phyloP scores from a whole-genome alignment of 2,329 filamentous ascomycete species.

The Diaporthe helianthi region DNA sequence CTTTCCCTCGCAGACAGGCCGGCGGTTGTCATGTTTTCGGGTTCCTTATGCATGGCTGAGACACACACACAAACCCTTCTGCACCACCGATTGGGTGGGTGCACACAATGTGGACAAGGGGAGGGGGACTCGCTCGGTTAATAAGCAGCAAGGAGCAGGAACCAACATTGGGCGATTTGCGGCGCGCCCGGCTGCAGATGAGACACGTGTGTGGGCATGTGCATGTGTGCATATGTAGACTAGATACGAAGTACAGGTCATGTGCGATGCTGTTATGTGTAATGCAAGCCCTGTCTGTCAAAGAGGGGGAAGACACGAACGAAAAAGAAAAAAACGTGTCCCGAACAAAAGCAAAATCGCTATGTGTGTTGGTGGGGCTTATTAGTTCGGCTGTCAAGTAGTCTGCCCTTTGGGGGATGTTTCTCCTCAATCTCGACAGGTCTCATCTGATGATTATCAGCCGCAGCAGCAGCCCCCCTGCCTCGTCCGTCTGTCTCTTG shows the following conservation, averaged over 20 bases:
- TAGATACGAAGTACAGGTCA: too few relatives aligned
- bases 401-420: neutral
- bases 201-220: constrained; percentile 21
- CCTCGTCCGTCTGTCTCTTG: neutral
- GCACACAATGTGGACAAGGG: neutral
- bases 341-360: neutral
- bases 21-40: too few relatives aligned
- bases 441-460: constrained; percentile 25
- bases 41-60: constrained; percentile 2
- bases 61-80: too few relatives aligned
- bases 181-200: constrained; percentile 13
- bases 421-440: constrained; percentile 20
- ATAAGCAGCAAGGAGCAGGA: neutral
- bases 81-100: too few relatives aligned
- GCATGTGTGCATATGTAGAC: neutral
- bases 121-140: neutral
- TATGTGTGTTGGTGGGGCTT: neutral
- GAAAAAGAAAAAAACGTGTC: neutral
- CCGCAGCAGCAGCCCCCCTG: neutral
- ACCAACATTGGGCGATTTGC: constrained; percentile 27
- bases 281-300: constrained; percentile 4
- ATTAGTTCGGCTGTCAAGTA: neutral
- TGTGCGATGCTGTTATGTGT: neutral
- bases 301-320: neutral
- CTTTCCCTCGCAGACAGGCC: too few relatives aligned